Conservation (phyloP, 1,284 basidiomycete genomes). For the Fomitiporia mediterranea region DNA sequence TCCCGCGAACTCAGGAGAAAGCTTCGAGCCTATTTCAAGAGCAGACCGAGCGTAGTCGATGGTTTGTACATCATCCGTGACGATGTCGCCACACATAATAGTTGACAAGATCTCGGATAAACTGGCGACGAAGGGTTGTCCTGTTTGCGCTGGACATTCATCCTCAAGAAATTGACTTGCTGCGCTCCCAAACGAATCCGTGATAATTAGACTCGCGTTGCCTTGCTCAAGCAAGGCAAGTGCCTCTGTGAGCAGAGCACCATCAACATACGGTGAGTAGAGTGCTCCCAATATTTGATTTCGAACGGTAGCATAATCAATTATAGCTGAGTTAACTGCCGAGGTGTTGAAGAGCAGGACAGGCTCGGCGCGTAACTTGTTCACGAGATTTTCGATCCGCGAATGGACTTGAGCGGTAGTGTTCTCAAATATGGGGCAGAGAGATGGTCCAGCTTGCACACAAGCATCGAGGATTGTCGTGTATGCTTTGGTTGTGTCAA, state of each 20-base stretch:
- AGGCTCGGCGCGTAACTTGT: neutral
- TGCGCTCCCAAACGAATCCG: neutral
- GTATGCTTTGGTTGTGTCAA: conserved; percentile 21
- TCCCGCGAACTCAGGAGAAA: conserved; percentile 10
- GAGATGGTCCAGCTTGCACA: conserved; percentile 22
- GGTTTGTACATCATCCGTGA: neutral
- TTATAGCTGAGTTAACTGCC: conserved; percentile 11
- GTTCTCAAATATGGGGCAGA: conserved; percentile 22
- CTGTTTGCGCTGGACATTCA: conserved; percentile 2
- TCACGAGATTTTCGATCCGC: conserved; percentile 17
- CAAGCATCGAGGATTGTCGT: conserved; percentile 21
- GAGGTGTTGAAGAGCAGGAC: conserved; percentile 8
- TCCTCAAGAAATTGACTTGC: neutral
- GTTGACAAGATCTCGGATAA: conserved; percentile 3
- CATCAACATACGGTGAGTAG: conserved; percentile 16
- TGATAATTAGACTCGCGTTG: conserved; percentile 17
- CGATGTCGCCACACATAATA: conserved; percentile 14
- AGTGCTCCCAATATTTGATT: conserved; percentile 15
- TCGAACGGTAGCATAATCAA: conserved; percentile 18
- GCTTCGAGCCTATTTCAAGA: conserved; percentile 1
- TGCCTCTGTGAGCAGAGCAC: conserved; percentile 8
- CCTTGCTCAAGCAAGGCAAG: conserved; percentile 21
- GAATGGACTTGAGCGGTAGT: conserved; percentile 18
- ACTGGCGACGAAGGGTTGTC: conserved; percentile 17
- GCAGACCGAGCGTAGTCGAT: neutral